phyloP scores from a whole-genome alignment of 192 early-diverging fungal species.

The Backusella morwellensis region DNA sequence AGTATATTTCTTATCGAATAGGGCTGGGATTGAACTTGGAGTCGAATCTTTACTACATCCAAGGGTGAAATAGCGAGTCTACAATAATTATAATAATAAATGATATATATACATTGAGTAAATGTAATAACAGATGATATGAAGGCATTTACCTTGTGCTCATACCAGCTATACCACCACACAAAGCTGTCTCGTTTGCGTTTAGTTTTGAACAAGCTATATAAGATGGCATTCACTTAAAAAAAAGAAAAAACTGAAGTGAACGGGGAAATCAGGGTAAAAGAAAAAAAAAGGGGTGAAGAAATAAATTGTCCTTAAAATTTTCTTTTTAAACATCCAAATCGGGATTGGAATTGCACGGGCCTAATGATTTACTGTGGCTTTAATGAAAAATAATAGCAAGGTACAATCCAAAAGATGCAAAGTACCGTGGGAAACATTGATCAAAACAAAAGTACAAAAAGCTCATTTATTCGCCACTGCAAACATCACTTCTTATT shows the following conservation, averaged over 20 bases:
- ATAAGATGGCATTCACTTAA: slow-evolving; percentile 26
- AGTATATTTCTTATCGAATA: not conserved
- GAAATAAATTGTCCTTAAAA: not conserved
- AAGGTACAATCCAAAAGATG: not conserved
- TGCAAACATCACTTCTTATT: no score
- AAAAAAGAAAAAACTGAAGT: not conserved
- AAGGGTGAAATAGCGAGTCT: slow-evolving; percentile 87
- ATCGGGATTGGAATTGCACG: not conserved
- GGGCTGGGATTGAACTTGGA: slow-evolving; percentile 48
- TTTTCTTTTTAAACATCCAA: not conserved
- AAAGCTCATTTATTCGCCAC: not conserved
- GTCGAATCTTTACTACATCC: slow-evolving; percentile 91
- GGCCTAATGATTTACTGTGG: not conserved
- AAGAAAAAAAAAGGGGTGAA: not conserved
- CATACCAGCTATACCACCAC: slow-evolving; percentile 56
- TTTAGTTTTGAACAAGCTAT: slow-evolving; percentile 25
- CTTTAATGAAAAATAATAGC: not conserved
- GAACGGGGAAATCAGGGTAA: slow-evolving; percentile 4
- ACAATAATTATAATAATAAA: slow-evolving; percentile 8
- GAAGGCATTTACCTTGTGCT: slow-evolving; percentile 19
- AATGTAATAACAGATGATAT: not conserved
- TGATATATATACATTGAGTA: not conserved
- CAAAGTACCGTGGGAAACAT: not conserved
- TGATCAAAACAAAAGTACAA: not conserved
- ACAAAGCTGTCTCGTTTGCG: slow-evolving; percentile 38